These are phyloP conservation scores for Clathrus columnatus DNA, from an alignment of 768 basidiomycete genomes.

Conservation along the genomic window DNA sequence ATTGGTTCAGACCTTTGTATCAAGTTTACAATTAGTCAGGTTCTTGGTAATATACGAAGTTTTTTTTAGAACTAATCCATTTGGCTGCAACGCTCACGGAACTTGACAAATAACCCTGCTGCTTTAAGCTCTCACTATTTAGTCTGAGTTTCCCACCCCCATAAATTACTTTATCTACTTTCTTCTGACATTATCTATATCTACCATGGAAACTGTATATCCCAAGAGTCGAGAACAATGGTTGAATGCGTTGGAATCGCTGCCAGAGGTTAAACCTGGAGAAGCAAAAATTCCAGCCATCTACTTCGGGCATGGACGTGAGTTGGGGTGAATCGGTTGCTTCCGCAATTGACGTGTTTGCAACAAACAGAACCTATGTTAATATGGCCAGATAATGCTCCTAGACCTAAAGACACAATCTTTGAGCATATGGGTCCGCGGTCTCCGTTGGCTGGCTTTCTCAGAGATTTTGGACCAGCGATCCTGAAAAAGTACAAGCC, in stretches of 20 bases:
- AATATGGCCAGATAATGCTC: conserved; percentile 26
- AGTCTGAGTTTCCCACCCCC: too few relatives aligned
- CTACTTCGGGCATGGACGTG: conserved; percentile 67
- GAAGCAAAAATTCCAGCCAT: conserved; percentile 60
- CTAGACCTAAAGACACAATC: neutral
- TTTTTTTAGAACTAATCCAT: neutral
- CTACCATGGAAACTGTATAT: conserved; percentile 1
- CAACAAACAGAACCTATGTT: conserved; percentile 30
- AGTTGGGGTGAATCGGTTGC: neutral
- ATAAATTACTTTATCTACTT: too few relatives aligned
- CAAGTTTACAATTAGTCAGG: conserved; percentile 81
- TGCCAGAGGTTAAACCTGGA: conserved; percentile 39
- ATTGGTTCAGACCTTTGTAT: conserved; percentile 60
- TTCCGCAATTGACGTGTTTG: neutral
- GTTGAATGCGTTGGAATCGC: conserved; percentile 42
- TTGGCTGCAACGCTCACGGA: too few relatives aligned
- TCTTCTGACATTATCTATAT: neutral
- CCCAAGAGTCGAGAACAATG: conserved; percentile 37
- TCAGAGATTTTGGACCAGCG: conserved; percentile 56
- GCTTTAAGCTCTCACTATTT: too few relatives aligned
- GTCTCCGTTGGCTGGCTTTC: conserved; percentile 49
- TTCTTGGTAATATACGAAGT: neutral
- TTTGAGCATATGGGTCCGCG: conserved; percentile 32
- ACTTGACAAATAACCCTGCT: too few relatives aligned
- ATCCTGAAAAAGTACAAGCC: conserved; percentile 65